These are phyloP conservation scores for Suillus paluster DNA, from an alignment of 768 basidiomycete genomes.

Conservation along the genomic window DNA sequence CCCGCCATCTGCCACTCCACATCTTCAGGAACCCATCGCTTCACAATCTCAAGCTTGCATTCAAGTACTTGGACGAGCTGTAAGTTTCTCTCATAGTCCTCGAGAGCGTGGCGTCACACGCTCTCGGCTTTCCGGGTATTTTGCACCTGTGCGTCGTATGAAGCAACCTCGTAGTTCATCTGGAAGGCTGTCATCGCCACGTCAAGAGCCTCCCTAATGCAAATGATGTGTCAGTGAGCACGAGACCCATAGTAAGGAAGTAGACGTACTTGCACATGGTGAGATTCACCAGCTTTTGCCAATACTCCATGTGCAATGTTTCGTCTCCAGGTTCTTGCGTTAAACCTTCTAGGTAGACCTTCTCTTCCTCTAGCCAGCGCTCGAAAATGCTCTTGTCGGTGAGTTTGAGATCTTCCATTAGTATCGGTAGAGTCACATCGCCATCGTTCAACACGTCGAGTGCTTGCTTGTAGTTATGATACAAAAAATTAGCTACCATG, in stretches of 20 bases:
- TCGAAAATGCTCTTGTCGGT: conserved; percentile 5
- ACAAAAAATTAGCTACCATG: conserved; percentile 9
- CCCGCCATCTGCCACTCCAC: conserved; percentile 16
- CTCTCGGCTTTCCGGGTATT: conserved; percentile 13
- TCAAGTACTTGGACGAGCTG: conserved; percentile 24
- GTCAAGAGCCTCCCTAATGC: not conserved
- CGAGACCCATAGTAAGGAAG: not conserved
- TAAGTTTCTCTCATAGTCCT: conserved; percentile 12
- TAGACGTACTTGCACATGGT: conserved; percentile 10
- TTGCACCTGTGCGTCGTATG: too few species aligned
- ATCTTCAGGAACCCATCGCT: conserved; percentile 14
- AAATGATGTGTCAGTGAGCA: not conserved
- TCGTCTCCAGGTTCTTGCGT: conserved; percentile 15
- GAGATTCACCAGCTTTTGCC: conserved; percentile 10
- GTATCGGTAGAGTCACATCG: not conserved
- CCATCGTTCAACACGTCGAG: conserved; percentile 13
- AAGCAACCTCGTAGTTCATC: too few species aligned
- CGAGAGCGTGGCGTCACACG: conserved; percentile 10
- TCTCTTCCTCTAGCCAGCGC: conserved; percentile 15
- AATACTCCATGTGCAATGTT: conserved; percentile 11
- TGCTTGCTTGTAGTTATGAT: conserved; percentile 14
- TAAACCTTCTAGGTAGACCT: conserved; percentile 3
- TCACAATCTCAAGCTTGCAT: conserved; percentile 14
- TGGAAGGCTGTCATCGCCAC: too few species aligned
- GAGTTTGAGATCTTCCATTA: conserved; percentile 14